These are phyloP conservation scores for Vaccinium macrocarpon DNA, from an alignment of 148 eudicot genomes.

Conservation along the genomic window DNA sequence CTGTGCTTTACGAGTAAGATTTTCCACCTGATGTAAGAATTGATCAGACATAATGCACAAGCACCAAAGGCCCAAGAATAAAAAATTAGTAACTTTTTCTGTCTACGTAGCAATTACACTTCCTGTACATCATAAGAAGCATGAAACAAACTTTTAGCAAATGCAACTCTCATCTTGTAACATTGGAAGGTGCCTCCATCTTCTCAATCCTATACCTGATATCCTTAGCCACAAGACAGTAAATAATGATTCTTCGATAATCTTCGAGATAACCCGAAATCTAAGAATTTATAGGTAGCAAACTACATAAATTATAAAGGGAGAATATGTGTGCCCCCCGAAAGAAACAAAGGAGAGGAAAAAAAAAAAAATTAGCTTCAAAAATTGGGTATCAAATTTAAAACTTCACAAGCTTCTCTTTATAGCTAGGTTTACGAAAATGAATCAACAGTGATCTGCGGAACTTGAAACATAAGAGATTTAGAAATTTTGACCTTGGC, in stretches of 20 bases:
- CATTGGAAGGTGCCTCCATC: not conserved
- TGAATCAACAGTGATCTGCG: not conserved
- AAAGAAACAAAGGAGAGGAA: not conserved
- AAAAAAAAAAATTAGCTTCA: not conserved
- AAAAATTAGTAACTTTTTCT: not conserved
- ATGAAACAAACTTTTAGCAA: not conserved
- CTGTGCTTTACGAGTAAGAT: conserved; percentile 63
- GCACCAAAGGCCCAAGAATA: not conserved
- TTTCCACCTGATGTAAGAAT: conserved; percentile 56
- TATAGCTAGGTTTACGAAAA: not conserved
- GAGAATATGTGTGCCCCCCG: not conserved
- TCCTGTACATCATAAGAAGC: conserved; percentile 1
- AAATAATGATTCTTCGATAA: conserved; percentile 6
- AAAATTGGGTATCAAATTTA: not conserved
- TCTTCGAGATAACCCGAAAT: conserved; percentile 8
- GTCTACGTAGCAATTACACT: not conserved
- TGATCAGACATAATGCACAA: conserved; percentile 8
- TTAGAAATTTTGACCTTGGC: not conserved
- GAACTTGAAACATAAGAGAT: not conserved
- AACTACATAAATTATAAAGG: not conserved
- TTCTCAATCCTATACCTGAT: not conserved
- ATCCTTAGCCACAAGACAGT: not conserved
- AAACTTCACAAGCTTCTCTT: not conserved
- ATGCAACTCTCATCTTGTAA: not conserved
- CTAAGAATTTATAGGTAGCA: not conserved